These are phyloP conservation scores for Elsinoe ampelina DNA, from an alignment of 2,329 filamentous ascomycete species.

Conservation along the genomic window DNA sequence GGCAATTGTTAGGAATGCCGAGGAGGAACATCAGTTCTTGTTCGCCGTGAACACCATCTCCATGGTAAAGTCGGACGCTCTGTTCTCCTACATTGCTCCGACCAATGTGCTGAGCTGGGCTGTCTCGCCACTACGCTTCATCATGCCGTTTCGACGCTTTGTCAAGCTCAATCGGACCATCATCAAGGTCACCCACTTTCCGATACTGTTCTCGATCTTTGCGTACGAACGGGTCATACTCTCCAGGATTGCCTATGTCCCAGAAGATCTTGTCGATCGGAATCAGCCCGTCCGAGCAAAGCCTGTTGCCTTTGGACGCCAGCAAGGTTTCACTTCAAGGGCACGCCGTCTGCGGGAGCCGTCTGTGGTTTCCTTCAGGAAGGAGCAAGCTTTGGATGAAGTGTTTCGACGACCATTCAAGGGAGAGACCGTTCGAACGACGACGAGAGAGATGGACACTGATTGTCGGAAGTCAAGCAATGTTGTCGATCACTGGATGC, in stretches of 20 bases:
- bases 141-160: constrained; percentile 70
- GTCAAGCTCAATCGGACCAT: constrained; percentile 79
- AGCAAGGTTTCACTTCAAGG: constrained; percentile 16
- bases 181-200: constrained; percentile 86
- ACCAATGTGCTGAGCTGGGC: constrained; percentile 88
- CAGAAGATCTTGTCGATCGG: constrained; percentile 76
- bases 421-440: constrained; percentile 49
- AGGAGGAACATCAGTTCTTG: constrained; percentile 83
- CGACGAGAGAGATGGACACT: constrained; percentile 29
- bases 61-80: constrained; percentile 94
- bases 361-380: constrained; percentile 78
- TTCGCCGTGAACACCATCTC: constrained; percentile 96
- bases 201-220: constrained; percentile 77
- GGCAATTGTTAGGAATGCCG: constrained; percentile 85
- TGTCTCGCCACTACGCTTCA: constrained; percentile 70
- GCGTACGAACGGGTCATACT: constrained; percentile 76
- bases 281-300: constrained; percentile 25
- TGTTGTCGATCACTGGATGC: constrained; percentile 87
- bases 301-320: constrained; percentile 29
- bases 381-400: constrained; percentile 82
- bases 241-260: constrained; percentile 66
- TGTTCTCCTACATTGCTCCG: constrained; percentile 89
- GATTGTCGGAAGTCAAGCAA: constrained; percentile 67
- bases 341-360: constrained; percentile 61
- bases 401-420: constrained; percentile 66